Percentiles rank a stretch among this genome's conserved stretches.
phyloP scores from a whole-genome alignment of 805 yeast species.

The Spathaspora girioi region DNA sequence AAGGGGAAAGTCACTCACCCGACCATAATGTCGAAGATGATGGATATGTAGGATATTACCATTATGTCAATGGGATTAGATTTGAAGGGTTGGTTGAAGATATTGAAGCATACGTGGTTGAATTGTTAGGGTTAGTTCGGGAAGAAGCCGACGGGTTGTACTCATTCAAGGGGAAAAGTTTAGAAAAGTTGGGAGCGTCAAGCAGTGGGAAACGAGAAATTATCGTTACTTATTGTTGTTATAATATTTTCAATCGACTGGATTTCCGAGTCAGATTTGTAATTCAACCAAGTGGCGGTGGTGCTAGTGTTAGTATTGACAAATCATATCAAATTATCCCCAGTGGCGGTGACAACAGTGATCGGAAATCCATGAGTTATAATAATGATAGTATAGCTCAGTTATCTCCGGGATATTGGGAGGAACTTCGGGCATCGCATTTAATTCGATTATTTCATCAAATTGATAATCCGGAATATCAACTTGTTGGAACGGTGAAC shows the following conservation, averaged over 20 bases:
- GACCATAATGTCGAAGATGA: constrained; percentile 22
- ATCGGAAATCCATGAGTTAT: constrained; percentile 13
- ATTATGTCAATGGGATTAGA: constrained; percentile 34
- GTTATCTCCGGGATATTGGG: constrained; percentile 41
- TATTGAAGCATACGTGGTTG: constrained; percentile 26
- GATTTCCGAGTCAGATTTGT: constrained; percentile 70
- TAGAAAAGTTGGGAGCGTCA: constrained; percentile 3
- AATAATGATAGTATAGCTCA: constrained; percentile 16
- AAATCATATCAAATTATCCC: constrained; percentile 25
- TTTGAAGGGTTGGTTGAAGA: constrained; percentile 15
- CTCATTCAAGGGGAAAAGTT: constrained; percentile 9
- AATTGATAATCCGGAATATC: constrained; percentile 51
- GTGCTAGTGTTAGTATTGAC: constrained; percentile 22
- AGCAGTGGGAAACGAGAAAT: constrained; percentile 15
- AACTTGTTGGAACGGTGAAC: constrained; percentile 56
- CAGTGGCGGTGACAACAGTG: constrained; percentile 3
- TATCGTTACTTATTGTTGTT: constrained; percentile 58
- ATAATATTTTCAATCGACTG: constrained; percentile 67
- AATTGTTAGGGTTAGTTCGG: constrained; percentile 22
- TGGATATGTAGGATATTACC: constrained; percentile 38
- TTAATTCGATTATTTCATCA: constrained; percentile 53
- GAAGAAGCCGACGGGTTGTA: constrained; percentile 12
- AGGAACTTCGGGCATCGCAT: constrained; percentile 56
- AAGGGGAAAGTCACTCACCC: constrained; percentile 4
- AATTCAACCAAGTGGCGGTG: constrained; percentile 21